Evolutionary conservation across 1,284 basidiomycete species (phyloP).

Genomic region (Cutaneotrichosporon sp.): DNA sequence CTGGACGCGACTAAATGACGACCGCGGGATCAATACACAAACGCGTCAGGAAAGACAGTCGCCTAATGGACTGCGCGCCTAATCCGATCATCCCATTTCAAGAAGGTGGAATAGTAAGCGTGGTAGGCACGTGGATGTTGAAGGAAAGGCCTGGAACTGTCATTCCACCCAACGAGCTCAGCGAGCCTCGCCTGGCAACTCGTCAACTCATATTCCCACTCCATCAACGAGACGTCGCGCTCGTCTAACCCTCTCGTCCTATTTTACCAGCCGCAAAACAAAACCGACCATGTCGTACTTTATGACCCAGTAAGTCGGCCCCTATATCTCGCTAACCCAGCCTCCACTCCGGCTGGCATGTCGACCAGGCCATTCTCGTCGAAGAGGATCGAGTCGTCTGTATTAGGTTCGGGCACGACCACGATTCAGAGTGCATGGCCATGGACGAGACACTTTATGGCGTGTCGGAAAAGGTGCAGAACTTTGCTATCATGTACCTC

Average conservation of each 20-base stretch:
- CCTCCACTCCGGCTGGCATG: slow-evolving; percentile 93
- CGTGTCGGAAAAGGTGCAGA: slow-evolving; percentile 93
- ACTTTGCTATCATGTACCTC: slow-evolving; percentile 95
- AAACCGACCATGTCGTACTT: slow-evolving; percentile 52
- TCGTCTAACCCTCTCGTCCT: not conserved
- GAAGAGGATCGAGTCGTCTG: slow-evolving; percentile 96
- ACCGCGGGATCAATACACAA: not conserved
- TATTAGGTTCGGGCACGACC: slow-evolving; percentile 93
- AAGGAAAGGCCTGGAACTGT: too few relatives aligned
- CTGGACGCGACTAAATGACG: slow-evolving; percentile 1
- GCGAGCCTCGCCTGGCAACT: too few relatives aligned
- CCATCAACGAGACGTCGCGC: too few relatives aligned
- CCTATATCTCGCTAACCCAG: slow-evolving; percentile 28
- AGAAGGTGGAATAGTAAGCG: too few relatives aligned
- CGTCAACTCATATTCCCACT: too few relatives aligned
- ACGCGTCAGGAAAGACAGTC: slow-evolving; percentile 1
- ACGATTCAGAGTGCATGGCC: slow-evolving; percentile 93
- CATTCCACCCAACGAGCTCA: slow-evolving; percentile 1
- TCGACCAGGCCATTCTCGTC: slow-evolving; percentile 92
- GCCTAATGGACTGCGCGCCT: not conserved
- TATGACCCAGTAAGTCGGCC: slow-evolving; percentile 52
- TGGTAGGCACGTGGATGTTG: too few relatives aligned
- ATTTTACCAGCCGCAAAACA: not conserved
- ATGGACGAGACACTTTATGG: slow-evolving; percentile 97
- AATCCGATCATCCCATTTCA: not conserved